Evolutionary conservation across 2,329 filamentous ascomycete genomes (phyloP).

Genomic region (Teratosphaeria destructans): DNA sequence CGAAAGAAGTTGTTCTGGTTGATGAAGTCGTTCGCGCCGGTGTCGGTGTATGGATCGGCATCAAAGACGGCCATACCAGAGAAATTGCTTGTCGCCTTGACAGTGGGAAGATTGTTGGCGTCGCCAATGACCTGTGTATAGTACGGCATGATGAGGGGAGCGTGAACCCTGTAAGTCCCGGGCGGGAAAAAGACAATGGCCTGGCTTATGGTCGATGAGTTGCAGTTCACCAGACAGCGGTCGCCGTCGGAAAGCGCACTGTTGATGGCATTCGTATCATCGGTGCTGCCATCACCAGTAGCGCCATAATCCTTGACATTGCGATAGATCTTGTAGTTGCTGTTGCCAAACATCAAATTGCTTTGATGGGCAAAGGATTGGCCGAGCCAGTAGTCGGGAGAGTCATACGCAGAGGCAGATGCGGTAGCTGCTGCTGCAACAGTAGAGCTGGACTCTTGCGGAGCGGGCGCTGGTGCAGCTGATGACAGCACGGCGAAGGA

Average conservation of each 20-base stretch:
- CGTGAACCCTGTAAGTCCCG: constrained; percentile 47
- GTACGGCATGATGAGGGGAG: constrained; percentile 50
- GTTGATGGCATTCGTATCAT: constrained; percentile 47
- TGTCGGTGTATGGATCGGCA: constrained; percentile 64
- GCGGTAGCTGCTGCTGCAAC: constrained; percentile 14
- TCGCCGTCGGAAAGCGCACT: constrained; percentile 34
- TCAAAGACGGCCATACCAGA: constrained; percentile 82
- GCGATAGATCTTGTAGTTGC: constrained; percentile 51
- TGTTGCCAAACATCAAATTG: constrained; percentile 55
- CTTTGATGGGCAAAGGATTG: constrained; percentile 52
- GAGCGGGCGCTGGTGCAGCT: constrained; percentile 5
- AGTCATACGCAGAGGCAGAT: neutral
- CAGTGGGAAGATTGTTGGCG: constrained; percentile 42
- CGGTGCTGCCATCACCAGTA: constrained; percentile 50
- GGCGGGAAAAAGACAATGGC: constrained; percentile 46
- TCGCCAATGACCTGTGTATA: constrained; percentile 52
- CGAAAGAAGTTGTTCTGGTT: constrained; percentile 48
- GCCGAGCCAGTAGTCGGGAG: constrained; percentile 59
- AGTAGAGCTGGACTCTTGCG: constrained; percentile 9
- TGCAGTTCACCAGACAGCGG: constrained; percentile 40
- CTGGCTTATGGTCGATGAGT: constrained; percentile 53
- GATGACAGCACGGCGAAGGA: constrained; percentile 11
- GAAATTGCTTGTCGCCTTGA: constrained; percentile 44
- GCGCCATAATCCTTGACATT: constrained; percentile 36
- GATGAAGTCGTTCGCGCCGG: constrained; percentile 40